Evolutionary conservation across 139 green algal genomes (phyloP).

Genomic region (Chlorella sp.): DNA sequence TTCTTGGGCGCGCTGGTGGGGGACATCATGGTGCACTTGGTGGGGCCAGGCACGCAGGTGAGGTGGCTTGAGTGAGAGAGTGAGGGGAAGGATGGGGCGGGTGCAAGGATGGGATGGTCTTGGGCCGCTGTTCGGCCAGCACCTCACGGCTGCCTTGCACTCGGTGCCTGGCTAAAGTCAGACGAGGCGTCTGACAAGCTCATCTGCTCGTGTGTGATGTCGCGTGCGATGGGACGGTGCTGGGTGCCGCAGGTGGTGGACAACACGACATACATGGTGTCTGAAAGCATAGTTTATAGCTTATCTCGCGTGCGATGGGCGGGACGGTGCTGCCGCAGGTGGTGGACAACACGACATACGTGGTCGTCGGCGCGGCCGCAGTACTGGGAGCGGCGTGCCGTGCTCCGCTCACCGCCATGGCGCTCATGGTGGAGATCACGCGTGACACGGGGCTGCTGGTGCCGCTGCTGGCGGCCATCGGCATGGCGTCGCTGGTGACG

Average conservation of each 20-base stretch:
- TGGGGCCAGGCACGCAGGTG: not conserved
- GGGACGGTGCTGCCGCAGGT: no score
- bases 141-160: no score
- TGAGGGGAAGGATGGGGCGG: not conserved
- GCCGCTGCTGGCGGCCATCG: constrained; percentile 46
- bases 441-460: constrained; percentile 47
- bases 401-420: constrained; percentile 52
- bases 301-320: no score
- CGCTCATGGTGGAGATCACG: constrained; percentile 55
- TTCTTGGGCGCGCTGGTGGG: constrained; percentile 79
- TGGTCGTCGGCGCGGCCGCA: constrained; percentile 59
- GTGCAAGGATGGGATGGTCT: no score
- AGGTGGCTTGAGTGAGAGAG: not conserved
- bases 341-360: constrained; percentile 39
- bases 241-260: constrained; percentile 38
- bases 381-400: constrained; percentile 52
- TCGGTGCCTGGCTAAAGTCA: no score
- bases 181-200: no score
- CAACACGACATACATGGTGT: constrained; percentile 46
- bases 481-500: constrained; percentile 36
- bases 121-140: no score
- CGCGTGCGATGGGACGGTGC: no score
- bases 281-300: no score
- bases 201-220: no score
- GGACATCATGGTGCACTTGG: constrained; percentile 30